Evolutionary conservation across 495 filamentous ascomycete genomes (phyloP).

Genomic region (Paragyromitra xinjiangensis): DNA sequence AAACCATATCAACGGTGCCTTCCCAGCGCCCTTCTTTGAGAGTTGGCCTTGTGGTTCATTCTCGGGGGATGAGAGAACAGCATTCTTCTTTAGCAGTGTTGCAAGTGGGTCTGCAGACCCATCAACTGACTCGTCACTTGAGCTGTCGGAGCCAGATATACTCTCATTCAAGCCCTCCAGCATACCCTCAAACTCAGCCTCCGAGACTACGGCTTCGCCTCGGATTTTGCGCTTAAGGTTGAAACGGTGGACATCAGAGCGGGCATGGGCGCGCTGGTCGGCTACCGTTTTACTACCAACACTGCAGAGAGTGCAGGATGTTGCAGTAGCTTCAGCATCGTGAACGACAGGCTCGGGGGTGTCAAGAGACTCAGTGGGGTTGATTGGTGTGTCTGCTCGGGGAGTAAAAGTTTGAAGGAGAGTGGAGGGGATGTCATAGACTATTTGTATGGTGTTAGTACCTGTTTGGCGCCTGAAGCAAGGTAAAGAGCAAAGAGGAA

Average conservation of each 20-base stretch:
- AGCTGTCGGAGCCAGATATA: constrained; percentile 55
- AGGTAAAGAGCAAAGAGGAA: background rate
- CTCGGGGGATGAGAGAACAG: constrained; percentile 60
- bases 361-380: constrained; percentile 50
- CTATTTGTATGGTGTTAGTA: constrained; percentile 60
- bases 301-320: constrained; percentile 82
- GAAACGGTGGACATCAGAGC: constrained; percentile 92
- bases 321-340: constrained; percentile 66
- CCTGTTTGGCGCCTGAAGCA: background rate
- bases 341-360: constrained; percentile 29
- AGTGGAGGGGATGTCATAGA: constrained; percentile 85
- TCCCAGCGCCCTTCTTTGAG: constrained; percentile 68
- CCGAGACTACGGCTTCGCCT: constrained; percentile 72
- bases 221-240: constrained; percentile 90
- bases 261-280: constrained; percentile 85
- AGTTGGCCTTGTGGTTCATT: constrained; percentile 61
- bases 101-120: constrained; percentile 43
- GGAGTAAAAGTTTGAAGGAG: constrained; percentile 74
- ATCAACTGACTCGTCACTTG: constrained; percentile 66
- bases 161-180: constrained; percentile 65
- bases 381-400: constrained; percentile 62
- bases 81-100: constrained; percentile 48
- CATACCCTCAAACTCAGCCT: constrained; percentile 82
- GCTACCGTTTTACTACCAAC: constrained; percentile 73
- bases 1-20: constrained; percentile 85